These are phyloP conservation scores for Rachicladosporium sp. DNA, from an alignment of 2,329 filamentous ascomycete genomes.

Conservation along the genomic window DNA sequence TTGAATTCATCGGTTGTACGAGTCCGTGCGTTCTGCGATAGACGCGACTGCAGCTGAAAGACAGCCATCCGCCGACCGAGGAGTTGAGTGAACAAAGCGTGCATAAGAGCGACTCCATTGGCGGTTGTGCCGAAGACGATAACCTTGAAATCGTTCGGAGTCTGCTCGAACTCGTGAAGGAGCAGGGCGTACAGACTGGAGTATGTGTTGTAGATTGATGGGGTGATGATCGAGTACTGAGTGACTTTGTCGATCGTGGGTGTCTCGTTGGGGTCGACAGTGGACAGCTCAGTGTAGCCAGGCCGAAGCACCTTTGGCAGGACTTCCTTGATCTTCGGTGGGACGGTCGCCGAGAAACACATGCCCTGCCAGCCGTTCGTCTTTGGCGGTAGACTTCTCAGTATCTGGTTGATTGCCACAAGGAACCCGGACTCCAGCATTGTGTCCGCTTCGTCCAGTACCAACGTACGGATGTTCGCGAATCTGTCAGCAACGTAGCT, in stretches of 20 bases:
- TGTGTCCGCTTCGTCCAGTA: constrained; percentile 69
- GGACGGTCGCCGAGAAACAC: constrained; percentile 36
- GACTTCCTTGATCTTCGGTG: constrained; percentile 32
- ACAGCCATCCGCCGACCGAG: constrained; percentile 26
- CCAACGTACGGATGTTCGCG: constrained; percentile 31
- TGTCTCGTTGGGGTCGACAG: constrained; percentile 32
- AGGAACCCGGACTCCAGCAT: constrained; percentile 50
- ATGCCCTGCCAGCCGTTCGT: constrained; percentile 37
- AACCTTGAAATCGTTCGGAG: constrained; percentile 30
- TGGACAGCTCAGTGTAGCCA: constrained; percentile 31
- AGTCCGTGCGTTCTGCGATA: constrained; percentile 30
- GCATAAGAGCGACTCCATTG: constrained; percentile 32
- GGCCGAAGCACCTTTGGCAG: constrained; percentile 32
- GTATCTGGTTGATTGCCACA: constrained; percentile 39
- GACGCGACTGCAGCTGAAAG: constrained; percentile 33
- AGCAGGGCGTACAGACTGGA: constrained; percentile 34
- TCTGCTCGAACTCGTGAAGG: constrained; percentile 28
- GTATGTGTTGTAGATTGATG: constrained; percentile 31
- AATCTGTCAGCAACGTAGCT: constrained; percentile 36
- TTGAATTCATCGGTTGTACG: constrained; percentile 34
- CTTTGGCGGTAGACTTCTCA: constrained; percentile 40
- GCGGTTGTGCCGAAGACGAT: constrained; percentile 37
- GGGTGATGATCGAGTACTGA: constrained; percentile 33
- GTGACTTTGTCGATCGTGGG: constrained; percentile 37
- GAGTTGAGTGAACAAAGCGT: constrained; percentile 23